Evolutionary conservation across 352 stramenopile genomes (phyloP).

Genomic region (Pythium biforme): DNA sequence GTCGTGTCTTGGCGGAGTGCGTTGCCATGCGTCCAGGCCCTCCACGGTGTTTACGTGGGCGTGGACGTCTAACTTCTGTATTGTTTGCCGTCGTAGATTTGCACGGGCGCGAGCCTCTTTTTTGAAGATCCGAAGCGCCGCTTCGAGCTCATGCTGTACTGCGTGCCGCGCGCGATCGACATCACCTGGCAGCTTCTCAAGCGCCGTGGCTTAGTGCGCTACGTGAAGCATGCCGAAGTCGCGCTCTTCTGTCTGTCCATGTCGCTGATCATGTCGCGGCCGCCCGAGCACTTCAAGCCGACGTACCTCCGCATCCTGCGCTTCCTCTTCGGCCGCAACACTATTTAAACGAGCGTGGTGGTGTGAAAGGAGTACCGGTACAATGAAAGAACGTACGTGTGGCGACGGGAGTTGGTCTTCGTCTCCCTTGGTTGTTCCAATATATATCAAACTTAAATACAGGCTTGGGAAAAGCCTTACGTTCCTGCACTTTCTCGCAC

Average conservation of each 20-base stretch:
- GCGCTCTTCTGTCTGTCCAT: slow-evolving; percentile 84
- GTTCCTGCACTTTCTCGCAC: slow-evolving; percentile 12
- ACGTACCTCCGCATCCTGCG: slow-evolving; percentile 79
- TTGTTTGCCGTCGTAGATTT: slow-evolving; percentile 36
- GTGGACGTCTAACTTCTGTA: background rate
- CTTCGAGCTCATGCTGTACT: slow-evolving; percentile 87
- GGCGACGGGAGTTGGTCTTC: background rate
- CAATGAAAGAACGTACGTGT: background rate
- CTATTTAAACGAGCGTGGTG: slow-evolving; percentile 45
- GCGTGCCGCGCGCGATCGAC: slow-evolving; percentile 63
- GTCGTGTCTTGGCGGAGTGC: slow-evolving; percentile 53
- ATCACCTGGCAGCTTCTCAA: slow-evolving; percentile 83
- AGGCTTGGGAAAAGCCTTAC: slow-evolving; percentile 6
- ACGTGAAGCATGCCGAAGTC: slow-evolving; percentile 74
- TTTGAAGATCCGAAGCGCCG: slow-evolving; percentile 81
- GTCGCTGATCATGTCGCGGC: slow-evolving; percentile 79
- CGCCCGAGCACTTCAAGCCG: slow-evolving; percentile 80
- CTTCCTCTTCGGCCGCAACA: slow-evolving; percentile 80
- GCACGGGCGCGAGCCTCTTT: slow-evolving; percentile 60
- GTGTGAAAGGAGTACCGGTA: background rate
- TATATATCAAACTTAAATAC: slow-evolving; percentile 28
- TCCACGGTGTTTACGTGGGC: too few species aligned
- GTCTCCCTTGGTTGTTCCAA: slow-evolving; percentile 3
- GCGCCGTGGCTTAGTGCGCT: slow-evolving; percentile 63
- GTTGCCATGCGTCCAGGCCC: slow-evolving; percentile 18